Base-by-base conservation (phyloP, 768 basidiomycete species). In the Podaxis sp. region DNA sequence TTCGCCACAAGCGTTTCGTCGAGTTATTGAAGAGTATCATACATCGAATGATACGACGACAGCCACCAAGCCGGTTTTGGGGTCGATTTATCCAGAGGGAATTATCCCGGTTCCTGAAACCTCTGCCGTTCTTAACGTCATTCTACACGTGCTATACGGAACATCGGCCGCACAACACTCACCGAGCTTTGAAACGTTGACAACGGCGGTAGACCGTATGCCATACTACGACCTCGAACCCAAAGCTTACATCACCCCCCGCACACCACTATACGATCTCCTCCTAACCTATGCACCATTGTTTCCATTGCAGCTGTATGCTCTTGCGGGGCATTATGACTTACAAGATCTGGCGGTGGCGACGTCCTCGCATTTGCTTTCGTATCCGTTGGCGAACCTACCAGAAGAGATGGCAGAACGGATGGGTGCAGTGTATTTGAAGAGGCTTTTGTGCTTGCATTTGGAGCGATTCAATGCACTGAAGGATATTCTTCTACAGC, bases 131-230 rank as follows among this genome's bases (percentile, higher is more conserved):
- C 70, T 87, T 63, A 86, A 86, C 63, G 70, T 87, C 66, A 66
- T 87, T 26, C 71, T 87, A 36, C 84, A 87, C 66, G 71, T 79
- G 13, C 64, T 85, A 30, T 87, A 87, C 66, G 72, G 77, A 60
- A 70, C 80, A 51, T 74, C 84, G 15, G 81, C 78, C 66, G 73
- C 79, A 24, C 83, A 82, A 52, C 83, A 83, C 68, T 75, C 79
- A 11, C 85, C 86, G 11, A 70, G 78, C 17, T 74, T 83, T 30
- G 77, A 83, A 39, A 77, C 78, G 15, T 72, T 87, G 48, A 67
- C 75, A 44, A 67, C 70, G 4, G 81, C 84, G 8, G 73, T 86
- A 26, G 71, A 74, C 59, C 68, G 71, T 13, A 65, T 74, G 67
- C 67, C 69, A 3, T 54, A 42, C 15, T 70, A 71, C 42, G 69